Conservation (phyloP, 1,284 basidiomycete genomes). For the Coniferiporia sulphurascens region DNA sequence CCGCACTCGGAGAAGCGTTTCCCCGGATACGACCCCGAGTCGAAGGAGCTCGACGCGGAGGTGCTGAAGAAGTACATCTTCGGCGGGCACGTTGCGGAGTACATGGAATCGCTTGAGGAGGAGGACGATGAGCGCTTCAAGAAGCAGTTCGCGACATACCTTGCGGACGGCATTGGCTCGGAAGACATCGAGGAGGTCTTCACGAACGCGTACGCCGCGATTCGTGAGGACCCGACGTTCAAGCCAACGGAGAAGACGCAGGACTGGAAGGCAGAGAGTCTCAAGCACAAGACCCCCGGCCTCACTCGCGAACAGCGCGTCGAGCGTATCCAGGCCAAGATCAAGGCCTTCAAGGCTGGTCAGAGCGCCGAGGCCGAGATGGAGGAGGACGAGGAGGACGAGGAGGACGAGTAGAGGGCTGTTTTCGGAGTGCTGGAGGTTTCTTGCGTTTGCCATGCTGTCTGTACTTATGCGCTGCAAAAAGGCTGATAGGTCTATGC, state of each 20-base stretch:
- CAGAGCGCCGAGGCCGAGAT: conserved; percentile 41
- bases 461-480: conserved; percentile 12
- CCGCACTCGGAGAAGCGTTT: conserved; percentile 98
- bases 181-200: conserved; percentile 99
- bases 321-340: conserved; percentile 76
- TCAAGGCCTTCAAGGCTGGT: conserved; percentile 77
- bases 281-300: conserved; percentile 69
- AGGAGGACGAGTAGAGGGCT: conserved; percentile 35
- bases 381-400: conserved; percentile 46
- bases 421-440: background rate
- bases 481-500: conserved; percentile 13
- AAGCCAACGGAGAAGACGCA: conserved; percentile 87
- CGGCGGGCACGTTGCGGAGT: conserved; percentile 97
- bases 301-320: conserved; percentile 80
- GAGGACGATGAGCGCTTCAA: conserved; percentile 99
- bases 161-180: conserved; percentile 92
- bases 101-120: conserved; percentile 99
- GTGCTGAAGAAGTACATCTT: conserved; percentile 97
- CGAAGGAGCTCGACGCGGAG: conserved; percentile 93
- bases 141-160: conserved; percentile 96
- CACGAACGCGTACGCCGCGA: conserved; percentile 85
- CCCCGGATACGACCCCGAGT: conserved; percentile 95
- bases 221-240: conserved; percentile 93
- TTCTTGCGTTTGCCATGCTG: conserved; percentile 5
- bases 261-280: conserved; percentile 88